These are phyloP conservation scores for Nematocida minor DNA, from an alignment of 371 early-diverging fungal species.

Conservation along the genomic window DNA sequence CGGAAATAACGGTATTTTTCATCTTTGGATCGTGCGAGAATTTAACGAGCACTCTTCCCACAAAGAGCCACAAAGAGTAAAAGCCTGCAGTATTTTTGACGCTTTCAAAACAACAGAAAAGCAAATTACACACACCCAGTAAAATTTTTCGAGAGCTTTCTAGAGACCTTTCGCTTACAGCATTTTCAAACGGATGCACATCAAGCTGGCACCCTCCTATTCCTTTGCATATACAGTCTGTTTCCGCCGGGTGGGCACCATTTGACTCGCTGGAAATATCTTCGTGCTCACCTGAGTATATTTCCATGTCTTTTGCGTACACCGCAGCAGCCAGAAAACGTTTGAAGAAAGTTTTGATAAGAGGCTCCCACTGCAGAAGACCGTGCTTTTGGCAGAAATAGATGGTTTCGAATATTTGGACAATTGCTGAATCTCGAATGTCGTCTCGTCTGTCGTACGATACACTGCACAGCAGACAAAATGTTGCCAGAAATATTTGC, in stretches of 20 bases:
- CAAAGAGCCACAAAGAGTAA: slow-evolving; percentile 8
- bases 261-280: not conserved
- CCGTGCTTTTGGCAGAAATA: slow-evolving; percentile 14
- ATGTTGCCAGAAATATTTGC: not conserved
- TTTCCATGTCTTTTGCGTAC: slow-evolving; percentile 45
- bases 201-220: slow-evolving; percentile 10
- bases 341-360: slow-evolving; percentile 20
- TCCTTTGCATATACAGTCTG: slow-evolving; percentile 9
- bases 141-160: slow-evolving; percentile 34
- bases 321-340: slow-evolving; percentile 33
- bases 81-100: slow-evolving; percentile 16
- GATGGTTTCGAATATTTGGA: slow-evolving; percentile 28
- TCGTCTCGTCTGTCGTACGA: slow-evolving; percentile 39
- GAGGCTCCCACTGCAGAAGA: slow-evolving; percentile 8
- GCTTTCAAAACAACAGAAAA: slow-evolving; percentile 22
- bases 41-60: slow-evolving; percentile 6
- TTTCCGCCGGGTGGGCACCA: not conserved
- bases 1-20: not conserved
- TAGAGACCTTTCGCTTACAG: not conserved
- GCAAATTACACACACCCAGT: slow-evolving; percentile 10
- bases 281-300: slow-evolving; percentile 49
- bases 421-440: slow-evolving; percentile 41
- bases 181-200: not conserved
- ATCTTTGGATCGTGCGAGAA: slow-evolving; percentile 29
- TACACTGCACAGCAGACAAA: slow-evolving; percentile 43